phyloP scores from a whole-genome alignment of 768 basidiomycete species.

The Russula earlei region DNA sequence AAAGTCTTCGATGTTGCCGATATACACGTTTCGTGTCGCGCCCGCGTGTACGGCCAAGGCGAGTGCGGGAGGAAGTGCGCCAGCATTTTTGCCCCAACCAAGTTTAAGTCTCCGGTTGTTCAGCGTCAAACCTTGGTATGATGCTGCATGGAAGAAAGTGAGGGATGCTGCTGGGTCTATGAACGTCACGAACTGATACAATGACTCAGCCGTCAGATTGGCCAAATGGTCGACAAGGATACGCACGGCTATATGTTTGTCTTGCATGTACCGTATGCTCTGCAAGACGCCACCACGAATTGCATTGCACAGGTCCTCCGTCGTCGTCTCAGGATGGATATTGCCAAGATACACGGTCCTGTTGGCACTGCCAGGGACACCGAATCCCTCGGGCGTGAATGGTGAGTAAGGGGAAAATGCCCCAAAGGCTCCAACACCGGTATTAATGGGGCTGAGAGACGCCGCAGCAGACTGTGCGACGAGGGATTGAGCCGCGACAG shows the following conservation, averaged over 20 bases:
- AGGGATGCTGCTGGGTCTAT: conserved; percentile 89
- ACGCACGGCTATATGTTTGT: conserved; percentile 92
- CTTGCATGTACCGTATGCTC: conserved; percentile 90
- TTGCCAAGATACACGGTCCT: conserved; percentile 93
- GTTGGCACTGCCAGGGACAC: conserved; percentile 56
- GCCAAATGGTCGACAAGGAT: not conserved
- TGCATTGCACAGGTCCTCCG: conserved; percentile 93
- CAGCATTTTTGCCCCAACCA: conserved; percentile 96
- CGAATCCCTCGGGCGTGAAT: conserved; percentile 35
- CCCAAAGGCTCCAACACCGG: conserved; percentile 24
- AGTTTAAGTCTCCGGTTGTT: conserved; percentile 93
- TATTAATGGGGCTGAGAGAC: conserved; percentile 26
- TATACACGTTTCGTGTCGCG: conserved; percentile 93
- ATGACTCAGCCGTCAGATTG: conserved; percentile 7
- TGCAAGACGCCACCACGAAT: conserved; percentile 95
- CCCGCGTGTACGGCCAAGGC: conserved; percentile 87
- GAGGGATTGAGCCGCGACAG: conserved; percentile 72
- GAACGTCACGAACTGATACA: conserved; percentile 81
- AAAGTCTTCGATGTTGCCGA: conserved; percentile 93
- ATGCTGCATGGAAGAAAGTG: conserved; percentile 89
- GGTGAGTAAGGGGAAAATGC: conserved; percentile 47
- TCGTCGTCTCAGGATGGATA: conserved; percentile 90
- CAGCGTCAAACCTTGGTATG: conserved; percentile 79
- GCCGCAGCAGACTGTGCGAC: conserved; percentile 42
- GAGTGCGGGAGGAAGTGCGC: conserved; percentile 72